Evolutionary conservation across 2,329 filamentous ascomycete genomes (phyloP), one percentile per base, ranked within the genome.

Genomic region (Microcera coccophila): DNA sequence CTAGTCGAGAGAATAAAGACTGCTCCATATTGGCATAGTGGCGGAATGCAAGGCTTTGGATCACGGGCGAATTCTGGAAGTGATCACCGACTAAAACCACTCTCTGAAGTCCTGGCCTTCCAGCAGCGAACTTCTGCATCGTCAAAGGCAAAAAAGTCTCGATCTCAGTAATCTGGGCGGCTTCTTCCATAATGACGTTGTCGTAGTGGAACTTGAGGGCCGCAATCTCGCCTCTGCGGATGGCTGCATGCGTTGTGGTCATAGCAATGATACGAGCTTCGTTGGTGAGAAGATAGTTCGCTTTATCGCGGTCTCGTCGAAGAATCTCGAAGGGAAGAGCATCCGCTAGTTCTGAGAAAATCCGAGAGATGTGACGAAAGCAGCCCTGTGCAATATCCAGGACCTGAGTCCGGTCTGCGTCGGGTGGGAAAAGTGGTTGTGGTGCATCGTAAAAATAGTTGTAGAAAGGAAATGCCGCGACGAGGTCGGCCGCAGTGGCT

Each of bases 221-320:
- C 1, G 89, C 85, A 56, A 98, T 97, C 58, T 97, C 91, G 50
- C 88, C 82, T 49, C 91, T 78, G 48, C 90, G 82, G 78, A 98
- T 98, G 2, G 93, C 93, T 4, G 93, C 94, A 65, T 98, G 93
- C 0, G 94, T 98, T 4, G 90, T 94, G 15, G 93, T 98, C 94
- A 98, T 98, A 44, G 93, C 94, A 52, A 98, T 85, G 49, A 98
- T 93, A 26, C 93, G 84, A n/a, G 94, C 94, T 67, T 97, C 91
- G 58, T 90, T 96, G 5, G 90, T 85, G 24, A 98, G 78, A 5
- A 98, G 80, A 60, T 98, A 98, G 64, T 97, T 97, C 39, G 90
- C 86, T 69, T 94, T 96, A 63, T 98, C 93, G 26, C 87, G 83
- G 50, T 90, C 87, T 42, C 85, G 84, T 39, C 90, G 82, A 42